Evolutionary conservation across 108 stramenopile genomes (phyloP).

Genomic region (Bacterosira constricta): DNA sequence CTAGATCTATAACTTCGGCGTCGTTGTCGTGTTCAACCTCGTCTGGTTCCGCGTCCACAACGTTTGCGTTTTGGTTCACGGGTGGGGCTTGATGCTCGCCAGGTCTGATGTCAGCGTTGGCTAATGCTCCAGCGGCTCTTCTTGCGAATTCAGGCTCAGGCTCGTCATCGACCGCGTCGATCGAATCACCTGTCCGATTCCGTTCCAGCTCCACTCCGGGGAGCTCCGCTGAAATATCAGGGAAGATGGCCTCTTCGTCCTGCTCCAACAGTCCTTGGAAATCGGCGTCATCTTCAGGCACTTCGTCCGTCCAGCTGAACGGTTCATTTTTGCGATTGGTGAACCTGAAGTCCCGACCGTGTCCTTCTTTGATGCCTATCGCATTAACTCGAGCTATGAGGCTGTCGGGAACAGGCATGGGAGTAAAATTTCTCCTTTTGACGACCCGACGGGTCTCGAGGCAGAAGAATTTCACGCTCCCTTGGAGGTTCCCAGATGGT

Average conservation of each 20-base stretch:
- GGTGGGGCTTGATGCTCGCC: no score
- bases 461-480: neutral
- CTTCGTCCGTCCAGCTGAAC: neutral
- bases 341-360: neutral
- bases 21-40: no score
- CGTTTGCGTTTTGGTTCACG: no score
- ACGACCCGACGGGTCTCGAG: neutral
- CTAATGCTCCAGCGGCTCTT: no score
- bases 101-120: no score
- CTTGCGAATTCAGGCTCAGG: neutral
- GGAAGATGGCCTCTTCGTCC: neutral
- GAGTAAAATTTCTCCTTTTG: neutral
- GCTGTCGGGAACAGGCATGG: neutral
- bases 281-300: neutral
- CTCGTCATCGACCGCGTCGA: neutral
- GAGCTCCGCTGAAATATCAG: constrained; percentile 3
- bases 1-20: no score
- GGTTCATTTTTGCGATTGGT: neutral
- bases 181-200: neutral
- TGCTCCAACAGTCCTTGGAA: neutral
- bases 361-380: neutral
- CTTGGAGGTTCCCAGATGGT: neutral
- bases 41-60: no score
- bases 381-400: neutral
- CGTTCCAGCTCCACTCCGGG: constrained; percentile 6